phyloP scores from a whole-genome alignment of 2,329 filamentous ascomycete genomes.

The Keithomyces neogunnii region DNA sequence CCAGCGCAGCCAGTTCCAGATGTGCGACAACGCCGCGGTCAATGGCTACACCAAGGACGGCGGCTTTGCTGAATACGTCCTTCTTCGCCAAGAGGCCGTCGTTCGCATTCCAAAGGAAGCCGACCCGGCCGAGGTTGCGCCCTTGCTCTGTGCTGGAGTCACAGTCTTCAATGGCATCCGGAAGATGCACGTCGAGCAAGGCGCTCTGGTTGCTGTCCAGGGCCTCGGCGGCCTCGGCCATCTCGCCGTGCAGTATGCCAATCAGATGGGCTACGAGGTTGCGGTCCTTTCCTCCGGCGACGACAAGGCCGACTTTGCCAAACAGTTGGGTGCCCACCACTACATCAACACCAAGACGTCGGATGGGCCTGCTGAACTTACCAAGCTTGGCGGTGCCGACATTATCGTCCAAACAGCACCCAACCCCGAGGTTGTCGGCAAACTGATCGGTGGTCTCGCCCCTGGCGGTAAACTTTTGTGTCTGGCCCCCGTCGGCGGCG shows the following conservation, averaged over 20 bases:
- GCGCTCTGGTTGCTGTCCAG: slow-evolving; percentile 49
- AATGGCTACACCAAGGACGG: slow-evolving; percentile 61
- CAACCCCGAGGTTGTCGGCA: slow-evolving; percentile 44
- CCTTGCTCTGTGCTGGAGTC: slow-evolving; percentile 57
- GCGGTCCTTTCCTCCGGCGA: slow-evolving; percentile 59
- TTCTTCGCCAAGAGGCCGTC: slow-evolving; percentile 51
- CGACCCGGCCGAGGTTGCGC: slow-evolving; percentile 46
- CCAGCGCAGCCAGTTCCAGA: slow-evolving; percentile 55
- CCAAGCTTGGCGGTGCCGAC: slow-evolving; percentile 51
- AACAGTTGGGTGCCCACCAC: slow-evolving; percentile 32
- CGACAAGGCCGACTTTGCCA: slow-evolving; percentile 60
- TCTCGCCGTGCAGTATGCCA: slow-evolving; percentile 67
- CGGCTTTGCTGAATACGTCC: slow-evolving; percentile 58
- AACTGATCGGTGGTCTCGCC: slow-evolving; percentile 45
- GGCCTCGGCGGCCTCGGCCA: slow-evolving; percentile 72
- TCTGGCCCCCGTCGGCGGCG: slow-evolving; percentile 41
- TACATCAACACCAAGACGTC: slow-evolving; percentile 43
- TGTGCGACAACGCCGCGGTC: slow-evolving; percentile 52
- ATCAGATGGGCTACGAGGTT: slow-evolving; percentile 67
- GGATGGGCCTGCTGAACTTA: slow-evolving; percentile 34
- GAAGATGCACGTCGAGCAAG: slow-evolving; percentile 43
- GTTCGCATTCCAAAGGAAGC: slow-evolving; percentile 45
- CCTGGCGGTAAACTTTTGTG: slow-evolving; percentile 49
- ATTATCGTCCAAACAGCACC: slow-evolving; percentile 57
- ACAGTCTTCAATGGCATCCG: slow-evolving; percentile 54